Evolutionary conservation across 2,329 filamentous ascomycete genomes (phyloP), one percentile per base, ranked within the genome.

Genomic region (Colletotrichum liriopes): DNA sequence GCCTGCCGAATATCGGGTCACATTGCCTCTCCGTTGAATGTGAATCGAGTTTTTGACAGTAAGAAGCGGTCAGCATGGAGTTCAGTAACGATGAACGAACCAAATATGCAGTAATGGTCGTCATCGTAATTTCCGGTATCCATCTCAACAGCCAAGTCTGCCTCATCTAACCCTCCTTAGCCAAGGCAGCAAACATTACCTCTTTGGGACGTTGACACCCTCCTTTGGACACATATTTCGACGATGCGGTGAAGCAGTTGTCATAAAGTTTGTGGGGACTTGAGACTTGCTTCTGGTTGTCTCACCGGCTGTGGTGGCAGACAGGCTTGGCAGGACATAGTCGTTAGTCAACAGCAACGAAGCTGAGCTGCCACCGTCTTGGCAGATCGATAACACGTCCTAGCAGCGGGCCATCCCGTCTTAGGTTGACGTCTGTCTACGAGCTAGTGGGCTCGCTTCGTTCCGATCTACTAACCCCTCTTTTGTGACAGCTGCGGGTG

Each of bases 271-370:
- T 20, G n/a, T 29, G 55, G 37, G 5, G 3, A 59, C 16, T n/a
- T 59, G 37, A 59, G 26, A 59, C 55, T 11, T 59, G 55, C 55
- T 29, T 43, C 37, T 59, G 26, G 9, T 26, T 59, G 37, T 43
- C 39, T 59, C 16, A 8, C 23, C 37, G 55, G 35, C 29, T 43
- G 14, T n/a, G 54, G 6, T 41, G 14, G n/a, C 23, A 18, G 23
- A 26, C 35, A 26, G 8, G 23, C 23, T 58, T 58, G 3, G 32
- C 35, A 26, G 4, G 26, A 7, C 29, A 14, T 18, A 9, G 35
- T 23, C n/a, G 26, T 35, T 41, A 12, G n/a, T 26, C 14, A 35
- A 29, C 23, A 43, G 39, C 39, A 43, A 29, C 23, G 41, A n/a
- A 14, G 47, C 47, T 49, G 11, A 26, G n/a, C n/a, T 23, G 47